Evolutionary conservation across 495 filamentous ascomycete genomes (phyloP).

Genomic region (Talaromyces adpressus): DNA sequence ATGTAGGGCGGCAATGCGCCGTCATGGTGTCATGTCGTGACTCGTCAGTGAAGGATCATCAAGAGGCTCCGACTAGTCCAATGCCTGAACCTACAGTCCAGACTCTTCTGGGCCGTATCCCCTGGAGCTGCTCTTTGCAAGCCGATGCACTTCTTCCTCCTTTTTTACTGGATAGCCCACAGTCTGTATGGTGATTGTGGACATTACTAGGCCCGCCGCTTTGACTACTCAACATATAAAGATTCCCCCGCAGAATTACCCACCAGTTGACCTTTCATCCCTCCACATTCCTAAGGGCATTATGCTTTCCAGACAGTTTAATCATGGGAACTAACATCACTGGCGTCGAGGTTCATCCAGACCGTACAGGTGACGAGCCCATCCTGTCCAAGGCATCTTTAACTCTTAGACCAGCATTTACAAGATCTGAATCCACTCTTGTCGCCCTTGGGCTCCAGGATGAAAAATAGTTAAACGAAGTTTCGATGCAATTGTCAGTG

Average conservation of each 20-base stretch:
- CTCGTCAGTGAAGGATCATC: neutral
- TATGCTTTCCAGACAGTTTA: neutral
- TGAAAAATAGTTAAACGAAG: neutral
- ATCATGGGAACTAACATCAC: neutral
- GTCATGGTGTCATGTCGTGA: neutral
- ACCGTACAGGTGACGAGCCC: neutral
- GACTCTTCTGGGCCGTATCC: neutral
- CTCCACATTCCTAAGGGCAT: neutral
- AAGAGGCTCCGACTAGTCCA: neutral
- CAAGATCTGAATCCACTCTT: neutral
- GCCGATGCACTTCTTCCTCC: neutral
- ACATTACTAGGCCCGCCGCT: neutral
- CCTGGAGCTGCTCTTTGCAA: neutral
- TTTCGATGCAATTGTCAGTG: neutral
- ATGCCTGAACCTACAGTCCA: neutral
- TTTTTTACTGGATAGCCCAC: neutral
- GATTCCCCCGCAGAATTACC: neutral
- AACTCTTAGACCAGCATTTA: neutral
- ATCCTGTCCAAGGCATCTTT: neutral
- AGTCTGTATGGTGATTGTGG: neutral
- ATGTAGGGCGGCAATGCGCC: neutral
- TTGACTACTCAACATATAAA: neutral
- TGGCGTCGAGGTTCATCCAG: neutral
- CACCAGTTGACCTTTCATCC: neutral
- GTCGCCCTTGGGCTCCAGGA: neutral